Evolutionary conservation across 208 protist species (phyloP).

Genomic region (Leishmania martiniquensis): DNA sequence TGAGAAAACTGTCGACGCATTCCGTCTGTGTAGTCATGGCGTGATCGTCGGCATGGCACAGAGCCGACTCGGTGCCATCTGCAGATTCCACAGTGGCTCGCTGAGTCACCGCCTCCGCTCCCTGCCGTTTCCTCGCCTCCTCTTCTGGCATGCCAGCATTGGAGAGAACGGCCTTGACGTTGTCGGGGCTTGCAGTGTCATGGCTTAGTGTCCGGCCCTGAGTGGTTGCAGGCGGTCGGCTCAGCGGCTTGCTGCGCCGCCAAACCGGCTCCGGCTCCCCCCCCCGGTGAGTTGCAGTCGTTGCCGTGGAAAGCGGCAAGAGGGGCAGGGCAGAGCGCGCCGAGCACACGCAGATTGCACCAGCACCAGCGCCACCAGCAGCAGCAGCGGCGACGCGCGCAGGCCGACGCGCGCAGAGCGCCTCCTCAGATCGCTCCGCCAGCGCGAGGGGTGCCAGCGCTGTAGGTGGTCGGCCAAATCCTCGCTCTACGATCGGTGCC

Average conservation of each 20-base stretch:
- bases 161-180: background rate
- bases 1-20: too few species aligned
- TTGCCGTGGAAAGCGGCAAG: background rate
- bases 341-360: background rate
- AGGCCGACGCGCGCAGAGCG: background rate
- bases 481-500: background rate
- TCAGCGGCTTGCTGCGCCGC: constrained; percentile 18
- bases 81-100: background rate
- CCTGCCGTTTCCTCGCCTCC: background rate
- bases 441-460: background rate
- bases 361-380: background rate
- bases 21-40: background rate
- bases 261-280: constrained; percentile 5
- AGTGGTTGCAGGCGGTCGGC: constrained; percentile 1
- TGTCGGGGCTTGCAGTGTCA: background rate
- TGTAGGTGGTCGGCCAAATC: background rate
- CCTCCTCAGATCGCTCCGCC: background rate
- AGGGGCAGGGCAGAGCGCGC: constrained; percentile 6
- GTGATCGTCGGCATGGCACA: background rate
- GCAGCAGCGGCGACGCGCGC: background rate
- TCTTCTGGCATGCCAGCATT: too few species aligned
- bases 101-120: background rate
- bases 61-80: background rate
- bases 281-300: background rate
- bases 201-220: background rate